Percentiles rank a stretch among this genome's conserved stretches.
Conservation (phyloP, 768 basidiomycete species). For the Mycena crocata region DNA sequence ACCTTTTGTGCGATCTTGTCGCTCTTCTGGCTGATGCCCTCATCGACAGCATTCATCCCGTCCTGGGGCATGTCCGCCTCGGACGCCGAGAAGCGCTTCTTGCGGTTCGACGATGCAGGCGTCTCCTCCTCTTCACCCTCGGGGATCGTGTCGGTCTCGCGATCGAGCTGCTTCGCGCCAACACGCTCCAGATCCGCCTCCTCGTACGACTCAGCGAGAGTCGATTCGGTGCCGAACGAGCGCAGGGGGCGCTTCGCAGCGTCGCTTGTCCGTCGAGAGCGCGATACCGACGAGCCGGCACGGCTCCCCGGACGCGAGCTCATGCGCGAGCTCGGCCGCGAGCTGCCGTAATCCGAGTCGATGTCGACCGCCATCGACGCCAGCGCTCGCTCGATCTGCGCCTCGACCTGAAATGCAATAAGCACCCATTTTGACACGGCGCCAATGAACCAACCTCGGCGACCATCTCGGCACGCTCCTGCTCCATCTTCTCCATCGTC, state of each 20-base stretch:
- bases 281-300: slow-evolving; percentile 66
- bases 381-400: slow-evolving; percentile 89
- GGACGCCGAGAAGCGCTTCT: slow-evolving; percentile 85
- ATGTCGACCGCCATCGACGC: slow-evolving; percentile 87
- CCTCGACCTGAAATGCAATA: slow-evolving; percentile 65
- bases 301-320: slow-evolving; percentile 72
- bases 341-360: slow-evolving; percentile 80
- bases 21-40: slow-evolving; percentile 85
- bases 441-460: slow-evolving; percentile 61
- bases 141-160: slow-evolving; percentile 64
- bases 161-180: slow-evolving; percentile 49
- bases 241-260: slow-evolving; percentile 67
- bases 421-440: not conserved
- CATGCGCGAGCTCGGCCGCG: slow-evolving; percentile 74
- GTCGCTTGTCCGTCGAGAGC: slow-evolving; percentile 73
- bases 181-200: slow-evolving; percentile 51
- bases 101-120: slow-evolving; percentile 57
- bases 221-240: slow-evolving; percentile 84
- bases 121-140: slow-evolving; percentile 68
- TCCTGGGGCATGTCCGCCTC: slow-evolving; percentile 74
- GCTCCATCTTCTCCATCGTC: slow-evolving; percentile 89
- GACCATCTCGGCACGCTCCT: slow-evolving; percentile 89
- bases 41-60: slow-evolving; percentile 88
- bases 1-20: slow-evolving; percentile 92
- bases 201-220: slow-evolving; percentile 76